These are phyloP conservation scores for Arabidopsis lyrata DNA, from an alignment of 441 rosid species.

Conservation along the genomic window DNA sequence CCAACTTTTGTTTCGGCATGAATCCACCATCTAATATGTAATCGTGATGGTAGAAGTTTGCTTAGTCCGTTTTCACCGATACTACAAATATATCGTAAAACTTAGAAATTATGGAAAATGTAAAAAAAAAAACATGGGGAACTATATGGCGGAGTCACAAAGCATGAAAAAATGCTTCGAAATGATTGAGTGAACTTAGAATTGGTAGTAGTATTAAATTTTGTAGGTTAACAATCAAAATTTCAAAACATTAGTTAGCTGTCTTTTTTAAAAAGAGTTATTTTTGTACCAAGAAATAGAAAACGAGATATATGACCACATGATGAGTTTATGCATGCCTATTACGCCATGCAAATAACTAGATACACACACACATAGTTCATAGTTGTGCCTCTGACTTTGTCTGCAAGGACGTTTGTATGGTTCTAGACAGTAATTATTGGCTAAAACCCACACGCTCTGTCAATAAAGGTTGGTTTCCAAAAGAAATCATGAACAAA, in stretches of 20 bases:
- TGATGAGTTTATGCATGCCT: slow-evolving; percentile 40
- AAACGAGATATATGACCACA: background rate
- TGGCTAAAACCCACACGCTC: slow-evolving; percentile 34
- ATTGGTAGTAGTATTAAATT: background rate
- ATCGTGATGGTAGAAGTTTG: background rate
- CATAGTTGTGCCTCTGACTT: slow-evolving; percentile 17
- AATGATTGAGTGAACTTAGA: background rate
- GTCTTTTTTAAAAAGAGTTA: background rate
- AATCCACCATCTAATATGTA: background rate
- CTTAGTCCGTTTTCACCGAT: background rate
- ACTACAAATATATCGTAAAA: no score
- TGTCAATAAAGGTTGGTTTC: slow-evolving; percentile 14
- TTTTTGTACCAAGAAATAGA: background rate
- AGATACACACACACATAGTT: slow-evolving; percentile 14
- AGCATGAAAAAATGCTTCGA: background rate
- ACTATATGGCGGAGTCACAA: background rate
- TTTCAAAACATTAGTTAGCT: background rate
- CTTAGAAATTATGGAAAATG: background rate
- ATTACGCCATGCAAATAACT: slow-evolving; percentile 33
- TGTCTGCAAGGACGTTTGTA: slow-evolving; percentile 33
- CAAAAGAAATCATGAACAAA: slow-evolving; percentile 16
- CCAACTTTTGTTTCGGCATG: background rate
- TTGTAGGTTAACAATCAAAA: background rate
- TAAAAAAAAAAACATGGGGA: background rate
- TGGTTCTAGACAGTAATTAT: slow-evolving; percentile 34